Conservation (phyloP, 139 green algal species). For the Coelastrella sp. region DNA sequence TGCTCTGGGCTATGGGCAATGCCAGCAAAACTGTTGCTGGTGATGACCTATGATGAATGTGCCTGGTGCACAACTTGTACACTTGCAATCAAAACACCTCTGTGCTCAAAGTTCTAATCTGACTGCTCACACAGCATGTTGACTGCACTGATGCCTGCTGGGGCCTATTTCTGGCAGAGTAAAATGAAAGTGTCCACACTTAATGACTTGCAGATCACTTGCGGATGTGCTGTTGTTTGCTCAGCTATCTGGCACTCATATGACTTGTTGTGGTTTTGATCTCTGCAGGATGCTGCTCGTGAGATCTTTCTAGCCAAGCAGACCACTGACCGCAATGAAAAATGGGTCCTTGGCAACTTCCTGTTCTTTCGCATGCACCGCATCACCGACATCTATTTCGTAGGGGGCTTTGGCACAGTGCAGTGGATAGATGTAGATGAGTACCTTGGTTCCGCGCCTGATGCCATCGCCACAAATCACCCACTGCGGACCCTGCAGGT, state of each 20-base stretch:
- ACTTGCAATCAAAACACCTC: too few relatives aligned
- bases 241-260: neutral
- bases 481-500: slow-evolving; percentile 75
- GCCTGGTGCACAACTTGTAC: too few relatives aligned
- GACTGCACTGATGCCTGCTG: neutral
- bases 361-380: slow-evolving; percentile 94
- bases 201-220: too few relatives aligned
- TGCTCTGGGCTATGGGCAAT: too few relatives aligned
- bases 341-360: slow-evolving; percentile 83
- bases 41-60: too few relatives aligned
- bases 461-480: slow-evolving; percentile 72
- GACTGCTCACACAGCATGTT: neutral
- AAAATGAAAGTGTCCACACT: too few relatives aligned
- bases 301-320: slow-evolving; percentile 91
- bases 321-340: slow-evolving; percentile 68
- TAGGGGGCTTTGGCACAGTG: slow-evolving; percentile 93
- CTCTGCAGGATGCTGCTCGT: slow-evolving; percentile 55
- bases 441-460: slow-evolving; percentile 84
- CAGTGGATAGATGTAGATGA: slow-evolving; percentile 93
- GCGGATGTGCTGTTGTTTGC: neutral
- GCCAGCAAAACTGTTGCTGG: too few relatives aligned
- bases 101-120: too few relatives aligned
- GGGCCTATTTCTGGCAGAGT: too few relatives aligned
- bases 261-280: neutral
- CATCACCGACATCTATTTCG: slow-evolving; percentile 99